Conservation (phyloP, 768 basidiomycete species). For the Pleurotus tuoliensis region DNA sequence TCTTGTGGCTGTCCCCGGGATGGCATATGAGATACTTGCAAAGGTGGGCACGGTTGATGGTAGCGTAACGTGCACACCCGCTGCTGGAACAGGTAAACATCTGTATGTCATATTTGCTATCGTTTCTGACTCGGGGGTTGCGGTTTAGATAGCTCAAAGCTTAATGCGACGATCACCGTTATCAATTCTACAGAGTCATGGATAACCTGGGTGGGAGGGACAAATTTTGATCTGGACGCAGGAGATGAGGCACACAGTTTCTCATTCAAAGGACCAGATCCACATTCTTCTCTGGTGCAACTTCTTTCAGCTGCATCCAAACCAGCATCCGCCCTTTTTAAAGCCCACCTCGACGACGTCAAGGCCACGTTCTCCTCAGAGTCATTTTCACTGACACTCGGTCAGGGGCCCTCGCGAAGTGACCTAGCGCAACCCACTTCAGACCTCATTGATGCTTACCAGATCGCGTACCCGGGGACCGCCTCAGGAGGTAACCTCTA, state of each 20-base stretch:
- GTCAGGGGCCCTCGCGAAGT: conserved; percentile 40
- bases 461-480: conserved; percentile 28
- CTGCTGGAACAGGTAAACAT: background rate
- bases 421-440: conserved; percentile 53
- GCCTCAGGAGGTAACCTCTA: conserved; percentile 47
- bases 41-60: conserved; percentile 35
- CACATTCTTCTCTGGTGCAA: conserved; percentile 41
- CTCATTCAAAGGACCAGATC: conserved; percentile 62
- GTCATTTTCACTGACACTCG: conserved; percentile 54
- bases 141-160: conserved; percentile 11
- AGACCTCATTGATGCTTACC: conserved; percentile 48
- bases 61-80: conserved; percentile 26
- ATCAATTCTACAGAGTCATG: conserved; percentile 46
- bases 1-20: conserved; percentile 47
- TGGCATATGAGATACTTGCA: conserved; percentile 66
- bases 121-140: no score
- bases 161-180: conserved; percentile 41
- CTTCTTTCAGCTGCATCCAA: conserved; percentile 29
- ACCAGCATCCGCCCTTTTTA: conserved; percentile 36
- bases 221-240: conserved; percentile 61
- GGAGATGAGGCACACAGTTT: conserved; percentile 53
- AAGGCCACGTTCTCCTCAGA: conserved; percentile 28
- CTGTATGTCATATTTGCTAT: no score
- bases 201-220: conserved; percentile 74
- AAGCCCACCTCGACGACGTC: conserved; percentile 51